A percentile compares a stretch with the other conserved stretches of the same genome.
Evolutionary conservation across 2,329 filamentous ascomycete genomes (phyloP).

Genomic region (Pyrenophora graminea): DNA sequence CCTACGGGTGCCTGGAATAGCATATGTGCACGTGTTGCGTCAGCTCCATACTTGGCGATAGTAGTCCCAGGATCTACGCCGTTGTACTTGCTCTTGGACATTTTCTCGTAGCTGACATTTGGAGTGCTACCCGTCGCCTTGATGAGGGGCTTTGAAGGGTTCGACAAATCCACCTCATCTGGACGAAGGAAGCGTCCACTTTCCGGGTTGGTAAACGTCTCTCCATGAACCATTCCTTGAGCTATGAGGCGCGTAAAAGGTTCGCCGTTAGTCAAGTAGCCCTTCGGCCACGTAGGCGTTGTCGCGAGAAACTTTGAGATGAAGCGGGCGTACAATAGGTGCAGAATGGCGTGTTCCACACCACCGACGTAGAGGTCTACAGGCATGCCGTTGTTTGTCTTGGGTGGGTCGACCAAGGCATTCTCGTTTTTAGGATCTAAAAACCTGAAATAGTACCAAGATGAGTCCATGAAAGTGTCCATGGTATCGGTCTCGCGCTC

Average conservation of each 20-base stretch:
- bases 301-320: constrained; percentile 82
- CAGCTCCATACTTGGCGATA: constrained; percentile 76
- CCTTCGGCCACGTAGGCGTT: constrained; percentile 52
- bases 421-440: constrained; percentile 69
- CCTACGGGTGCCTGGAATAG: constrained; percentile 85
- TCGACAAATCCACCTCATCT: constrained; percentile 69
- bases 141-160: constrained; percentile 63
- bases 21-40: constrained; percentile 83
- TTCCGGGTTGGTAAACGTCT: constrained; percentile 74
- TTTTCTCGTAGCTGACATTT: constrained; percentile 78
- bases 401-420: constrained; percentile 64
- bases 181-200: constrained; percentile 78
- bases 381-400: constrained; percentile 64
- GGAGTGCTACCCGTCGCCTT: constrained; percentile 62
- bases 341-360: constrained; percentile 87
- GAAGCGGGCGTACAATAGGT: constrained; percentile 86
- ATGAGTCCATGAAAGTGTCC: constrained; percentile 95
- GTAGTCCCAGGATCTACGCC: constrained; percentile 79
- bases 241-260: constrained; percentile 83
- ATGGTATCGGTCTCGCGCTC: constrained; percentile 90
- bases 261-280: constrained; percentile 58
- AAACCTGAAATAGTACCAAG: constrained; percentile 89
- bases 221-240: constrained; percentile 92
- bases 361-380: constrained; percentile 90
- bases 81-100: constrained; percentile 95